These are phyloP conservation scores for Pythium rishiriense DNA, from an alignment of 352 stramenopile genomes.

Conservation along the genomic window DNA sequence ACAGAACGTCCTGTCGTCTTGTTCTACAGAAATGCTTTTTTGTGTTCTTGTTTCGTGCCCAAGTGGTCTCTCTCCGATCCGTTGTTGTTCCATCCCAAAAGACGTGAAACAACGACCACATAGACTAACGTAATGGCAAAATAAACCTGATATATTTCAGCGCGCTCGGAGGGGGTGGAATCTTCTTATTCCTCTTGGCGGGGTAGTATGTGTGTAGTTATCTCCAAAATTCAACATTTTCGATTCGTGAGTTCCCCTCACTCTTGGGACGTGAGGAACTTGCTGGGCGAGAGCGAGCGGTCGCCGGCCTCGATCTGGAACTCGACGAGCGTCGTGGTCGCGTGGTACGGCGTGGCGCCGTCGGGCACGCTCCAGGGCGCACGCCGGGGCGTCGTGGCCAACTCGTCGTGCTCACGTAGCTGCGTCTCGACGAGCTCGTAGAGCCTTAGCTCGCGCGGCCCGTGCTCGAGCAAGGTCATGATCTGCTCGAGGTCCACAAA, in stretches of 20 bases:
- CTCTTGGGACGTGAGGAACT: slow-evolving; percentile 24
- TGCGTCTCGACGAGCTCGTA: slow-evolving; percentile 57
- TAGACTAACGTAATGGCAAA: no score
- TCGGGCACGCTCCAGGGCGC: slow-evolving; percentile 20
- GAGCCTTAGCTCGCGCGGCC: slow-evolving; percentile 45
- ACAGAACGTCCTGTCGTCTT: background rate
- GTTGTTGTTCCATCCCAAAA: no score
- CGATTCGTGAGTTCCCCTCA: background rate
- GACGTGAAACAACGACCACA: no score
- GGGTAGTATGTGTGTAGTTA: no score
- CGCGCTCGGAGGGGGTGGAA: no score
- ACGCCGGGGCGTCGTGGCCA: slow-evolving; percentile 11
- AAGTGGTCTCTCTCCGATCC: background rate
- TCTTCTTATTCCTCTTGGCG: no score
- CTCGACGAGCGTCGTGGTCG: slow-evolving; percentile 42
- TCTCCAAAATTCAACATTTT: slow-evolving; percentile 1
- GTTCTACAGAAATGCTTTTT: background rate
- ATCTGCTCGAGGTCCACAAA: slow-evolving; percentile 63
- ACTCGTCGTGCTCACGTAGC: slow-evolving; percentile 19
- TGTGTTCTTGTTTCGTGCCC: background rate
- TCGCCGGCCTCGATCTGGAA: slow-evolving; percentile 70
- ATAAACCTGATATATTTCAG: background rate
- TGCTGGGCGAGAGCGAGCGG: slow-evolving; percentile 31
- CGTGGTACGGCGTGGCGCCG: slow-evolving; percentile 28
- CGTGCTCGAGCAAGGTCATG: slow-evolving; percentile 41